Evolutionary conservation across 164 flowering plant species (phyloP).

Genomic region (Euptelea pleiosperma): DNA sequence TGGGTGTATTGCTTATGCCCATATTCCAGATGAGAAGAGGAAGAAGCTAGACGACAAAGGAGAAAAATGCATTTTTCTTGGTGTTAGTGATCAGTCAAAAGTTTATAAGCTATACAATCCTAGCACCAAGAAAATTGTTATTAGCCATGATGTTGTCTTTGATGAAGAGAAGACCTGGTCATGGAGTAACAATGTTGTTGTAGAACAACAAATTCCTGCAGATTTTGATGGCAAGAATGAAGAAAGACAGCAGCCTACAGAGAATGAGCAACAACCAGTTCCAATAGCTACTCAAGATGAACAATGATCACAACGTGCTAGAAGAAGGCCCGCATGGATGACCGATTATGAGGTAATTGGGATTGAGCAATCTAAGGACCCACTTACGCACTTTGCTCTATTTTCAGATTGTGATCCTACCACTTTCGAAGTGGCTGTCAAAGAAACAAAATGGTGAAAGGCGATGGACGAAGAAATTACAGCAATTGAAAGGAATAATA

Average conservation of each 20-base stretch:
- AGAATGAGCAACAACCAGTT: not conserved
- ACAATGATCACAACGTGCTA: not conserved
- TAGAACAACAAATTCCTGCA: too few species aligned
- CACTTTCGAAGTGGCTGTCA: too few species aligned
- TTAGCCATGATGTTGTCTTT: too few species aligned
- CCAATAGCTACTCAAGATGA: not conserved
- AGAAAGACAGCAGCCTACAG: not conserved
- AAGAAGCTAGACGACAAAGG: too few species aligned
- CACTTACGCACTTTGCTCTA: slow-evolving; percentile 1
- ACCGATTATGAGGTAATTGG: not conserved
- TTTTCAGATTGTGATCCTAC: too few species aligned
- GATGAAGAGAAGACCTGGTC: not conserved
- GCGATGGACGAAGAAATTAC: slow-evolving; percentile 16
- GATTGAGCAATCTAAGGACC: not conserved
- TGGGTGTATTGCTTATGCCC: too few species aligned
- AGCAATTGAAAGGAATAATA: slow-evolving; percentile 15
- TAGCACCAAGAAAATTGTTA: slow-evolving; percentile 1
- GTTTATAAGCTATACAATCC: not conserved
- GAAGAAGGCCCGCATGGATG: not conserved
- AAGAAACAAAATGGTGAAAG: slow-evolving; percentile 12
- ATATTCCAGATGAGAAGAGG: slow-evolving; percentile 2
- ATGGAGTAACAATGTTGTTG: not conserved
- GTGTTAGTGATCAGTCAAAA: not conserved
- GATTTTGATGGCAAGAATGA: not conserved
- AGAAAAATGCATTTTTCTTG: too few species aligned